phyloP scores from a whole-genome alignment of 805 yeast genomes.

The Metschnikowia santaceciliae region DNA sequence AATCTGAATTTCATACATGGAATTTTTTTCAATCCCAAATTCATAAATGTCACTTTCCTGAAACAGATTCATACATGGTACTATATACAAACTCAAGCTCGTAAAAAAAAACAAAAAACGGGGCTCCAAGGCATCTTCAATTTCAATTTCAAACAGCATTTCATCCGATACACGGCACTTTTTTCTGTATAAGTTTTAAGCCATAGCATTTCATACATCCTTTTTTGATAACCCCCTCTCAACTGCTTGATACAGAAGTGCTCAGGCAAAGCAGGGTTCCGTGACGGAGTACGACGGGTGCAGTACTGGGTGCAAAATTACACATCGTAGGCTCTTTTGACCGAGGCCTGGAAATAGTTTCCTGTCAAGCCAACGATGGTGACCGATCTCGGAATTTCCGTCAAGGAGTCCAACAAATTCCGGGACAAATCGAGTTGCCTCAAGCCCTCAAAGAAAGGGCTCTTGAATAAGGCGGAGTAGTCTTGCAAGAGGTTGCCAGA shows the following conservation, averaged over 20 bases:
- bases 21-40: too few species aligned
- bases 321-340: neutral
- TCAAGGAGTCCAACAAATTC: slow-evolving; percentile 19
- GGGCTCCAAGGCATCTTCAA: too few species aligned
- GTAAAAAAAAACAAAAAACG: too few species aligned
- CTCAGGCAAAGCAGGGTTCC: too few species aligned
- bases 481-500: slow-evolving; percentile 24
- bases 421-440: slow-evolving; percentile 22
- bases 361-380: slow-evolving; percentile 20
- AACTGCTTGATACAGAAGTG: too few species aligned
- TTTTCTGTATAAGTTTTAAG: too few species aligned
- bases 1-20: too few species aligned
- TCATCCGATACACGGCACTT: too few species aligned
- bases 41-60: too few species aligned
- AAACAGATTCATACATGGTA: too few species aligned
- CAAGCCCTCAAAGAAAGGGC: slow-evolving; percentile 13
- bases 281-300: neutral
- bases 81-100: too few species aligned
- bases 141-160: too few species aligned
- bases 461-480: slow-evolving; percentile 6
- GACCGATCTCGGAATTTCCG: slow-evolving; percentile 15
- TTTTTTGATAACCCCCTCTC: neutral
- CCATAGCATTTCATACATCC: neutral
- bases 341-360: slow-evolving; percentile 14
- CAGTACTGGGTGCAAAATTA: neutral